A percentile compares a stretch with the other conserved stretches of the same genome.
phyloP scores from a whole-genome alignment of 2,329 filamentous ascomycete genomes.

The Talaromyces marneffei region DNA sequence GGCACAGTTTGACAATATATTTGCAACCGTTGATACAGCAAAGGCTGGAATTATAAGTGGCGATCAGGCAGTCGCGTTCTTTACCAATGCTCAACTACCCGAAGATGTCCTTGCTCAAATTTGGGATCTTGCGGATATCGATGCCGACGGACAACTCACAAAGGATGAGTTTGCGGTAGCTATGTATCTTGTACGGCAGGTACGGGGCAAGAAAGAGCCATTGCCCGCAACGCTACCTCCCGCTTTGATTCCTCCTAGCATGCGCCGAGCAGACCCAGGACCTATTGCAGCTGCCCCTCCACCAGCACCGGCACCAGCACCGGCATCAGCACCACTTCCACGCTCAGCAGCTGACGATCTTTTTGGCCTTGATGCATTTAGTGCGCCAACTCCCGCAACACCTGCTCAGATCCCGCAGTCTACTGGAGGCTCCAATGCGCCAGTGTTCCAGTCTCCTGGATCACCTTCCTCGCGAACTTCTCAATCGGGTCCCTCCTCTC shows the following conservation, averaged over 20 bases:
- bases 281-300: slow-evolving; percentile 37
- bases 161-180: slow-evolving; percentile 93
- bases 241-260: slow-evolving; percentile 77
- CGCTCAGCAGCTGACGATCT: slow-evolving; percentile 89
- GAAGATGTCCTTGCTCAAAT: slow-evolving; percentile 89
- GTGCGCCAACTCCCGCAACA: slow-evolving; percentile 47
- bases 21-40: slow-evolving; percentile 72
- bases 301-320: slow-evolving; percentile 22
- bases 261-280: slow-evolving; percentile 55
- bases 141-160: slow-evolving; percentile 76
- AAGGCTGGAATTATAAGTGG: slow-evolving; percentile 81
- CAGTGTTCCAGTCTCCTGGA: slow-evolving; percentile 51
- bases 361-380: slow-evolving; percentile 78
- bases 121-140: slow-evolving; percentile 94
- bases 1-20: slow-evolving; percentile 78
- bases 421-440: slow-evolving; percentile 62
- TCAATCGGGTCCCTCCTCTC: slow-evolving; percentile 33
- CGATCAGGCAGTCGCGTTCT: slow-evolving; percentile 89
- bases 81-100: slow-evolving; percentile 82
- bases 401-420: slow-evolving; percentile 59
- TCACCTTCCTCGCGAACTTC: slow-evolving; percentile 37
- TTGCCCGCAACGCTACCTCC: slow-evolving; percentile 73
- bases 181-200: slow-evolving; percentile 93
- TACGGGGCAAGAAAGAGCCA: slow-evolving; percentile 65
- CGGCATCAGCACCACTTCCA: slow-evolving; percentile 40